Evolutionary conservation across 1,284 basidiomycete species (phyloP), one percentile per base, ranked within the genome.

Genomic region (Ganoderma sp.): DNA sequence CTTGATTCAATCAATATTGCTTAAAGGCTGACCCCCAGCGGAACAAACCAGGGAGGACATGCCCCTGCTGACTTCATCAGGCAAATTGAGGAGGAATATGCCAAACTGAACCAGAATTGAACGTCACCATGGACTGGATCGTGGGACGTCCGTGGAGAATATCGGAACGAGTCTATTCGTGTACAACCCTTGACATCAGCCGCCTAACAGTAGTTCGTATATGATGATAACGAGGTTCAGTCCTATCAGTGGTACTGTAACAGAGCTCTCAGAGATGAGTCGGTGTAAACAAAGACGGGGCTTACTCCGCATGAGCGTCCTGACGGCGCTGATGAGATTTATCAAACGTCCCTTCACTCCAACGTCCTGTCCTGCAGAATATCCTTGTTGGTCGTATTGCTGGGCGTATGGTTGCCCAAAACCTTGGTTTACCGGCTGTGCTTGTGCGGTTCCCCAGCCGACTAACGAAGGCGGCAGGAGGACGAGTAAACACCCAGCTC

Each of bases 281-380:
- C 2, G 9, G 3, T 8, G 22, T 45, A 3, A 17, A 37, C 50
- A 9, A 57, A 32, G 45, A 22, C 12, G 56, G 37, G n/a, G 62
- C 90, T 81, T 79, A 99, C 97, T 95, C 80, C 97, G 89, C 92
- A 99, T 93, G 71, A 99, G 84, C 65, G 96, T 98, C 79, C 97
- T 85, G 67, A 98, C 96, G 37, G 97, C 97, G 73, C 92, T 88
- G 72, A 98, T 98, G 74, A 99, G 86, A 80, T 96, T 94, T 78
- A 99, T 90, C 61, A 98, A 79, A 76, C 94, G 90, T 66, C 88
- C 88, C 82, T 98, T 98, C 72, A 99, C 83, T 50, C 92, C 86
- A 68, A 87, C 81, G 39, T 94, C 94, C 77, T 77, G 81, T 74
- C 81, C 87, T 72, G 78, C 83, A 28, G 85, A 84, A 69, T 87